Evolutionary conservation across 164 flowering plant species (phyloP).

Genomic region (Stephania cephalantha): DNA sequence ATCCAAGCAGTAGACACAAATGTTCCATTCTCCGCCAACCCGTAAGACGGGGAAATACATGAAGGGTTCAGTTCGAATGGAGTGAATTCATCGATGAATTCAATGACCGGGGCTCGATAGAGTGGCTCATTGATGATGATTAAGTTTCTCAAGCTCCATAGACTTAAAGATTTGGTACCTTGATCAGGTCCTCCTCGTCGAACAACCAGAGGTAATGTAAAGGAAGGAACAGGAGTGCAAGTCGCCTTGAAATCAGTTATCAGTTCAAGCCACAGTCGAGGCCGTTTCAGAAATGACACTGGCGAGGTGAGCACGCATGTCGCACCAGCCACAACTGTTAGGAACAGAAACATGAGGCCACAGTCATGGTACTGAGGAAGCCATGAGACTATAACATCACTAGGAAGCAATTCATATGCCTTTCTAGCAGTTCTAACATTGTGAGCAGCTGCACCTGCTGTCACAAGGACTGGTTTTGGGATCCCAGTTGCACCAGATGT

Average conservation of each 20-base stretch:
- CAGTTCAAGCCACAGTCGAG: constrained; percentile 61
- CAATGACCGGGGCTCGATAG: constrained; percentile 31
- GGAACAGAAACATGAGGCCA: constrained; percentile 64
- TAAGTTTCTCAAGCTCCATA: constrained; percentile 44
- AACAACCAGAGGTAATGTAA: constrained; percentile 55
- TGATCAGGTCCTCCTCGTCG: constrained; percentile 38
- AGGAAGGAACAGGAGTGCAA: constrained; percentile 72
- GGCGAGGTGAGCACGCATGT: constrained; percentile 60
- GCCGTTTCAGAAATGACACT: constrained; percentile 34
- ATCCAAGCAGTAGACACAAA: constrained; percentile 79
- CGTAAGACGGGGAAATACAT: constrained; percentile 59
- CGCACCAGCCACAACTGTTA: constrained; percentile 55
- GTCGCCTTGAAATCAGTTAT: constrained; percentile 43
- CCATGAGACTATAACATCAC: constrained; percentile 60
- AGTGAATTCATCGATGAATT: constrained; percentile 36
- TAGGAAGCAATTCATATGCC: constrained; percentile 61
- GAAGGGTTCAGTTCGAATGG: constrained; percentile 36
- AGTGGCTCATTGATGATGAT: constrained; percentile 70
- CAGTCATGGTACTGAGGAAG: constrained; percentile 79
- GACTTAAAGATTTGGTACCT: constrained; percentile 24
- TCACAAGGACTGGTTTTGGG: constrained; percentile 63
- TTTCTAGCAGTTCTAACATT: constrained; percentile 57
- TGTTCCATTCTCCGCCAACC: constrained; percentile 74
- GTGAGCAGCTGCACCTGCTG: constrained; percentile 74
- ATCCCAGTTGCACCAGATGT: constrained; percentile 70